phyloP scores from a whole-genome alignment of 139 green algal genomes.

The Mychonastes homosphaera region DNA sequence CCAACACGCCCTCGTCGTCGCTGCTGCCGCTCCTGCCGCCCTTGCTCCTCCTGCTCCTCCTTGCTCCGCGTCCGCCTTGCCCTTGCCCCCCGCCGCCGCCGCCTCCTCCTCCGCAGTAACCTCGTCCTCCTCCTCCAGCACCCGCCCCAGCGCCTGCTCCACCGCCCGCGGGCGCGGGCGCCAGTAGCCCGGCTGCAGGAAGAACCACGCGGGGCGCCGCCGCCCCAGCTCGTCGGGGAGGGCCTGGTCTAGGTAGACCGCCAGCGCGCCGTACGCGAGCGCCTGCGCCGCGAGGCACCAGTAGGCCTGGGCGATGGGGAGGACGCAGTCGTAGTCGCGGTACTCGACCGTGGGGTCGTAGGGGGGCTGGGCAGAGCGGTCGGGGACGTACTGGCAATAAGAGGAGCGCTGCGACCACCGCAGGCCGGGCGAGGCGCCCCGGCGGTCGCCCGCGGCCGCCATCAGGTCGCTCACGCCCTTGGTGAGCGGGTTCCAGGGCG shows the following conservation, averaged over 20 bases:
- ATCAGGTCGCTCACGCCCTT: conserved; percentile 64
- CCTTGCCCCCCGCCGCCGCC: background rate
- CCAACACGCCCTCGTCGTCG: no score
- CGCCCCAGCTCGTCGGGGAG: conserved; percentile 47
- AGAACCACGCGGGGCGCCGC: conserved; percentile 31
- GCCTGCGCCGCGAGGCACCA: conserved; percentile 40
- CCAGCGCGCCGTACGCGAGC: conserved; percentile 38
- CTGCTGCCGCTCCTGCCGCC: background rate
- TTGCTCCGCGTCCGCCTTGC: background rate
- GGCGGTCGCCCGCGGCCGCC: conserved; percentile 27
- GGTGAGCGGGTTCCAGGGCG: conserved; percentile 67
- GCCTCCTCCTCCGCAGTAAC: background rate
- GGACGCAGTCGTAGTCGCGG: conserved; percentile 43
- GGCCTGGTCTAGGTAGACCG: conserved; percentile 72
- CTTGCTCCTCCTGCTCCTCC: background rate
- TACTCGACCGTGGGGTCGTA: conserved; percentile 22
- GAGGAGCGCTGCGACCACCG: conserved; percentile 34
- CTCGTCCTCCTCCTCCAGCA: background rate
- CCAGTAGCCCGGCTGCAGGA: conserved; percentile 36
- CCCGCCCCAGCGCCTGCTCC: background rate
- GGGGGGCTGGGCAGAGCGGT: conserved; percentile 3
- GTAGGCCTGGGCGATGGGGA: conserved; percentile 41
- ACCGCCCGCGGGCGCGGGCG: background rate
- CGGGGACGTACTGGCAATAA: conserved; percentile 45
- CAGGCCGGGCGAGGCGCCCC: conserved; percentile 28